Evolutionary conservation across 192 early-diverging fungal genomes (phyloP), one percentile per base, ranked within the genome.

Genomic region (Fimicolochytrium jonesii): DNA sequence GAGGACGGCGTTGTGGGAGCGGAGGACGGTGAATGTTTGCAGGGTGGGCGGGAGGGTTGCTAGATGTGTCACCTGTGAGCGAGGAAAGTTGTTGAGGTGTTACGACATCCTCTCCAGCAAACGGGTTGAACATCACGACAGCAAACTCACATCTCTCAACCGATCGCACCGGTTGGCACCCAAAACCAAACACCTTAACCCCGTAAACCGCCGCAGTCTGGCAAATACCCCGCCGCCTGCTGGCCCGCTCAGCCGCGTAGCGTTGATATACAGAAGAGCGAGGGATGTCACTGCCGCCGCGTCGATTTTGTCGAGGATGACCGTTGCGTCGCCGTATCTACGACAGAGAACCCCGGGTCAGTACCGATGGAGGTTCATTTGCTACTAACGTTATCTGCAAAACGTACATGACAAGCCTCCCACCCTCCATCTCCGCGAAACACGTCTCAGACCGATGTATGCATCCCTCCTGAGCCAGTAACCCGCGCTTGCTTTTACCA

Each of bases 1-100:
- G 5, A 59, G 59, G 45, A 61, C 64, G 4, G 57, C n/a, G 50
- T 76, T 76, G 26, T 69, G 44, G 31, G 68, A 67, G 31, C 52
- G 35, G 2, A 22, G 26, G 5, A 76, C 31, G 22, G 67, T 41
- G 26, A 76, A 17, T 15, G 64, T 53, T 33, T 58, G 54, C 4
- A 67, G 10, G 23, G 45, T 23, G 5, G 30, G 53, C 18, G 69
- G 41, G 22, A 52, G 22, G 4, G 45, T 39, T n/a, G 53, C 31
- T 10, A 76, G 45, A 18, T 31, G 34, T 37, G 71, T 68, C 3
- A 76, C 15, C 73, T 75, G 31, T 4, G 13, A 6, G 41, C n/a
- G 33, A 10, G 28, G 13, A 13, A 30, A 32, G 46, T 15, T 49
- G 6, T 5, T 10, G 33, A 18, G 54, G n/a, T 20, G 18, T 6